phyloP scores from a whole-genome alignment of 2,329 filamentous ascomycete genomes.

The Elsinoe perseae region DNA sequence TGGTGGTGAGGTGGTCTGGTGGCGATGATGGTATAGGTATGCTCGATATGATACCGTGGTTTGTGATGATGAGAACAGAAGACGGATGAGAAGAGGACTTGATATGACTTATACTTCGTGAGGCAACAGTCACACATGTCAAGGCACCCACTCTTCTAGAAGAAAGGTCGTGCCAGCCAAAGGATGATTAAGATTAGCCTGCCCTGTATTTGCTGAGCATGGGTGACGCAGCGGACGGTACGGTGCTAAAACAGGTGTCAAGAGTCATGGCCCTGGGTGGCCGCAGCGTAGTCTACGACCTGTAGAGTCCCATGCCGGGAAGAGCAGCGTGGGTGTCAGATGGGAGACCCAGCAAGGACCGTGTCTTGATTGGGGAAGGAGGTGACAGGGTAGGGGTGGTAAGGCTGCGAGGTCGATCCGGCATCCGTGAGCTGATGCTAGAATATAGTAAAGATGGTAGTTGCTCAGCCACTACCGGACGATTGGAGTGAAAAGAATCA shows the following conservation, averaged over 20 bases:
- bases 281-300: not conserved
- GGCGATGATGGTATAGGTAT: not conserved
- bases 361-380: constrained; percentile 1
- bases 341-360: not conserved
- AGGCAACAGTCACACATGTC: constrained; percentile 8
- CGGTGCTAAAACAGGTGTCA: constrained; percentile 3
- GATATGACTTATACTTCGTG: not conserved
- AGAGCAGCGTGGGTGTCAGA: not conserved
- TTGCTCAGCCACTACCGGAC: not conserved
- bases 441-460: not conserved
- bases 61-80: not conserved
- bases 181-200: constrained; percentile 11
- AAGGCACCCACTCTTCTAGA: constrained; percentile 13
- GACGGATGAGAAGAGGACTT: not conserved
- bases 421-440: not conserved
- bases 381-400: not conserved
- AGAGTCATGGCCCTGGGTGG: constrained; percentile 5
- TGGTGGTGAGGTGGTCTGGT: not conserved
- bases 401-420: constrained; percentile 1
- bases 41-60: not conserved
- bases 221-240: not conserved
- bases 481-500: not conserved
- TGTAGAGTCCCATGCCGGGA: not conserved
- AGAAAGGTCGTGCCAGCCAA: not conserved
- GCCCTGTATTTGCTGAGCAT: not conserved